Evolutionary conservation across 2,329 filamentous ascomycete genomes (phyloP).

Genomic region (Talaromyces sp.): DNA sequence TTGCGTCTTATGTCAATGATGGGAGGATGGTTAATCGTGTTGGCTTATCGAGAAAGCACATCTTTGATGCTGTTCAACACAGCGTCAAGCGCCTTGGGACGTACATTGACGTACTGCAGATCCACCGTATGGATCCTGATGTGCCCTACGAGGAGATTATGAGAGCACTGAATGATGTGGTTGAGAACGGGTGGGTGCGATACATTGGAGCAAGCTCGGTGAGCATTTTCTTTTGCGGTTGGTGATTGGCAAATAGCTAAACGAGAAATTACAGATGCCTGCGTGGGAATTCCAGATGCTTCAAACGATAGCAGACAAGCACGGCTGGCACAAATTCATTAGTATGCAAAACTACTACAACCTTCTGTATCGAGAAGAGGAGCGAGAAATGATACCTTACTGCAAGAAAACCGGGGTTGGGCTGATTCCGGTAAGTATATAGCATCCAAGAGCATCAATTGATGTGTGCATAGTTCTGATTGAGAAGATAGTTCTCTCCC

Average conservation of each 20-base stretch:
- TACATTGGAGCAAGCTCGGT: conserved; percentile 36
- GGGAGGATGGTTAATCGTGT: conserved; percentile 23
- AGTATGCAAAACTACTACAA: conserved; percentile 56
- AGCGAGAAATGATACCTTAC: conserved; percentile 50
- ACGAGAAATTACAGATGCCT: too few relatives aligned
- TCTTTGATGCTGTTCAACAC: conserved; percentile 60
- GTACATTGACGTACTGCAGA: conserved; percentile 54
- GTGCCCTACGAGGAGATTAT: conserved; percentile 52
- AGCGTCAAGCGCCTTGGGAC: conserved; percentile 49
- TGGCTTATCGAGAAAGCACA: conserved; percentile 58
- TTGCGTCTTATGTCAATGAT: too few relatives aligned
- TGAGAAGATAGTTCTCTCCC: too few relatives aligned
- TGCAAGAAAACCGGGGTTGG: conserved; percentile 45
- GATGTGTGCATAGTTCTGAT: too few relatives aligned
- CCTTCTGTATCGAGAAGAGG: conserved; percentile 56
- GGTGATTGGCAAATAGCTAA: too few relatives aligned
- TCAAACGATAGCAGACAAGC: too few relatives aligned
- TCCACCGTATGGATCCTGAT: conserved; percentile 46
- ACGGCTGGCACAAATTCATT: conserved; percentile 39
- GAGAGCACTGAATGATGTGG: conserved; percentile 44
- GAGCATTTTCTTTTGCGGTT: conserved; percentile 17
- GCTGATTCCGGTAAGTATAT: conserved; percentile 24
- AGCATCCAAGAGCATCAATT: too few relatives aligned
- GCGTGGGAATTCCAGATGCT: too few relatives aligned
- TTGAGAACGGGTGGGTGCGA: conserved; percentile 36